Evolutionary conservation across 2,329 filamentous ascomycete species (phyloP).

Genomic region (Fusarium duplospermum): DNA sequence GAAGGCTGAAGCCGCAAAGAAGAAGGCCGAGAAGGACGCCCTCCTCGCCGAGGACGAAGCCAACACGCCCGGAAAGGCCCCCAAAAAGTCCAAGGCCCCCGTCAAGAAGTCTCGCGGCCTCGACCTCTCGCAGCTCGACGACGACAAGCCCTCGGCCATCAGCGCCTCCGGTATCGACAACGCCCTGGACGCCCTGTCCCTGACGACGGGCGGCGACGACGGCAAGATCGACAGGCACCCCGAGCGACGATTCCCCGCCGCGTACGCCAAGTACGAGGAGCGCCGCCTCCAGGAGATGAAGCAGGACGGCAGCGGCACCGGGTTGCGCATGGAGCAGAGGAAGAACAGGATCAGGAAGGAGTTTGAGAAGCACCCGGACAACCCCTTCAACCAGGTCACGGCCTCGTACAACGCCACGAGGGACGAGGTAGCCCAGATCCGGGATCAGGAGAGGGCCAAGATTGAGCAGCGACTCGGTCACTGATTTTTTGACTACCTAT

Average conservation of each 20-base stretch:
- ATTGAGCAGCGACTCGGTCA: conserved; percentile 76
- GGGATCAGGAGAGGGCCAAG: conserved; percentile 75
- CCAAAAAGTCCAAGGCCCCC: conserved; percentile 76
- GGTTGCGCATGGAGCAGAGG: conserved; percentile 84
- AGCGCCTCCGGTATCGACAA: conserved; percentile 93
- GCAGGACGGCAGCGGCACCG: conserved; percentile 76
- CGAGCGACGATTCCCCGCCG: conserved; percentile 87
- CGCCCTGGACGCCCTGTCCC: conserved; percentile 84
- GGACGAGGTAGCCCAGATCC: conserved; percentile 78
- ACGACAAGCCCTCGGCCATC: conserved; percentile 72
- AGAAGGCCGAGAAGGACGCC: conserved; percentile 93
- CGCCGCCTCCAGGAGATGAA: conserved; percentile 86
- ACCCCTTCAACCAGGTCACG: conserved; percentile 90
- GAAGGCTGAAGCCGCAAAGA: conserved; percentile 86
- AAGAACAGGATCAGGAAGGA: conserved; percentile 88
- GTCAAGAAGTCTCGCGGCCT: conserved; percentile 78
- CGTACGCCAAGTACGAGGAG: conserved; percentile 85
- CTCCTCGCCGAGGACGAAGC: conserved; percentile 86
- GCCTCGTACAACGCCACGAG: conserved; percentile 81
- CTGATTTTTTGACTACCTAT: conserved; percentile 20
- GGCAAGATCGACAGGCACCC: conserved; percentile 88
- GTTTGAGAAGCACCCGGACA: conserved; percentile 94
- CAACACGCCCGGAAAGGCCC: conserved; percentile 65
- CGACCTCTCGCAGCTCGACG: conserved; percentile 81
- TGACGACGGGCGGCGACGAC: conserved; percentile 66